Evolutionary conservation across 106 monocot genomes (phyloP), one percentile per base, ranked within the genome.

Genomic region (Dactylorhiza incarnata): DNA sequence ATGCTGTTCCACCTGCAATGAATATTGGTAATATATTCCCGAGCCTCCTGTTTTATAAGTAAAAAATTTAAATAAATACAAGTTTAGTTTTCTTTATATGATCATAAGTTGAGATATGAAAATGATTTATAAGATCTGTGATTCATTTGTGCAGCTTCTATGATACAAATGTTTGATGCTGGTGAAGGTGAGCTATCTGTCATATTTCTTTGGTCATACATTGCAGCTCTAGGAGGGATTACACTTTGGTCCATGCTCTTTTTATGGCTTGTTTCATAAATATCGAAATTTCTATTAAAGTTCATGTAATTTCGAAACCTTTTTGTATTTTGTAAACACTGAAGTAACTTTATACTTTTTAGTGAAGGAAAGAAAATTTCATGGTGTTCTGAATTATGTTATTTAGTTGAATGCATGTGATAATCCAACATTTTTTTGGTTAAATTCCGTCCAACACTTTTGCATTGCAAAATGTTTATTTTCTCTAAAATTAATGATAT

Each of bases 1-100:
- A 89, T 78, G 83, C 87, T 6, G 78, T 92, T 51, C 92, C 92
- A 20, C 92, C 92, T 13, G 92, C 92, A 65, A 85, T 92, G 85
- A 92, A 92, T 81, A 91, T 88, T 14, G 79, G 91, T 91, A 82
- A 63, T 19, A 15, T 52, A 9, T 52, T 52, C 15, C 9, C 0
- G 15, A 52, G 2, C 9, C 7, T 52, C 15, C 15, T 52, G 52
- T 52, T 52, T 9, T 15, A 52, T 37, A 37, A 37, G 37, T 37
- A 52, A 15, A 9, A 6, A 52, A 11, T 52, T 52, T 52, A 11
- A 6, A 11, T 52, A 61, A 15, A 20, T 61, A 20, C 59, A 15
- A 15, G 14, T 61, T 17, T 20, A 61, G 11, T 15, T 61, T 15
- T n/a, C 20, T 24, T 48, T 49, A 48, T 69, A 46, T 69, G 1